phyloP scores from a whole-genome alignment of 2,329 filamentous ascomycete genomes.

The Podosphaera aphanis region DNA sequence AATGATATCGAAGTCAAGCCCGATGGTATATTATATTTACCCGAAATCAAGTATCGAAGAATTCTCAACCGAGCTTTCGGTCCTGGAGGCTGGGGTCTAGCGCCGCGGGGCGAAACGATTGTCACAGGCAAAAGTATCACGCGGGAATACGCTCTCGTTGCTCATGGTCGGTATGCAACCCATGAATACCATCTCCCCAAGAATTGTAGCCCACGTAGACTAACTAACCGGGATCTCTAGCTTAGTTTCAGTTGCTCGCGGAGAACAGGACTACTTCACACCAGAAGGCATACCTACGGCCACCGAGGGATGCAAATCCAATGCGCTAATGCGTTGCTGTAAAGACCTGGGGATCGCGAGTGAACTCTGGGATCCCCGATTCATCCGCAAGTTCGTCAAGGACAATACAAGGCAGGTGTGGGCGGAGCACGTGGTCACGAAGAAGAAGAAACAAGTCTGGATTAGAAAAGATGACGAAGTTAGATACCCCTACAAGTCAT shows the following conservation, averaged over 20 bases:
- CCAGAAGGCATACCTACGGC: slow-evolving; percentile 80
- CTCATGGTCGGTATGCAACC: slow-evolving; percentile 54
- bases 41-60: slow-evolving; percentile 91
- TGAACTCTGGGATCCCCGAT: slow-evolving; percentile 90
- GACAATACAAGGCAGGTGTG: slow-evolving; percentile 56
- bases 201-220: no score
- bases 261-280: slow-evolving; percentile 84
- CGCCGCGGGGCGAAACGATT: slow-evolving; percentile 58
- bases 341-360: slow-evolving; percentile 89
- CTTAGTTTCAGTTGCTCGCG: slow-evolving; percentile 74
- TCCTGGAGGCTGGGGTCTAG: slow-evolving; percentile 85
- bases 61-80: slow-evolving; percentile 83
- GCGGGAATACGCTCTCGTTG: slow-evolving; percentile 79
- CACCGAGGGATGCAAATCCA: slow-evolving; percentile 91
- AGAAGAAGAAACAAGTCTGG: slow-evolving; percentile 78
- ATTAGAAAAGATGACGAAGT: slow-evolving; percentile 62
- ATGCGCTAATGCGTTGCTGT: slow-evolving; percentile 92
- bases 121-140: slow-evolving; percentile 37
- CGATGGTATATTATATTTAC: slow-evolving; percentile 85
- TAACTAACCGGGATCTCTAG: slow-evolving; percentile 23
- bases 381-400: slow-evolving; percentile 62
- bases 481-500: slow-evolving; percentile 33
- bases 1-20: slow-evolving; percentile 91
- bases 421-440: slow-evolving; percentile 68
- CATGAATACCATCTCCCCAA: no score